Percentiles rank a stretch among this genome's conserved stretches.
phyloP scores from a whole-genome alignment of 2,329 filamentous ascomycete species.

The Thielaviopsis populi region DNA sequence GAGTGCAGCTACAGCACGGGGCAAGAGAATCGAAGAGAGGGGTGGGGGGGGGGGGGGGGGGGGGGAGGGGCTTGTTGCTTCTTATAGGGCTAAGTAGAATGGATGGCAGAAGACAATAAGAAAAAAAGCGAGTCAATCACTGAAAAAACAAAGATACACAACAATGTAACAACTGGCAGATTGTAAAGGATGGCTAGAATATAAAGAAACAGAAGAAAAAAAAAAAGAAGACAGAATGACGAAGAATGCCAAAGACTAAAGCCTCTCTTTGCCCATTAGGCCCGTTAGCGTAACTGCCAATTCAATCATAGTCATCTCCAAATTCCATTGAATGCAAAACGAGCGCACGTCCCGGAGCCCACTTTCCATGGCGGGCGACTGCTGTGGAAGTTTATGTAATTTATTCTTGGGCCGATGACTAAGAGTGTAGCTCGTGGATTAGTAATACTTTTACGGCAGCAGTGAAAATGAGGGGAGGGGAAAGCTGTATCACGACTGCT shows the following conservation, averaged over 20 bases:
- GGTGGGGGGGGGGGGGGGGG: not conserved
- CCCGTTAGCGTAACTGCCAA: slow-evolving; percentile 1
- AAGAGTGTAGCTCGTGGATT: not conserved
- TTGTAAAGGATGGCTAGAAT: not conserved
- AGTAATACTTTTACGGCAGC: too few relatives aligned
- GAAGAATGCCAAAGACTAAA: not conserved
- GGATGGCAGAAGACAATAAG: not conserved
- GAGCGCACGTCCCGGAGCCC: not conserved
- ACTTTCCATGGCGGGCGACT: not conserved
- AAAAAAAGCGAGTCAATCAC: not conserved
- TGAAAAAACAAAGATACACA: not conserved
- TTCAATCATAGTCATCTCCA: not conserved
- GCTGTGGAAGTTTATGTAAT: too few relatives aligned
- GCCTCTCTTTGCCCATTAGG: not conserved
- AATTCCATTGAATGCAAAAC: not conserved
- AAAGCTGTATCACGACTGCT: too few relatives aligned
- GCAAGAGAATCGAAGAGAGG: not conserved
- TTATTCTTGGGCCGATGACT: not conserved
- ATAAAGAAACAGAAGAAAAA: not conserved
- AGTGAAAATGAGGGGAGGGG: too few relatives aligned
- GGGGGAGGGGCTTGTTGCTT: not conserved
- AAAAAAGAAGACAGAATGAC: not conserved
- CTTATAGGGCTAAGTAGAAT: not conserved
- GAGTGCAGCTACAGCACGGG: not conserved
- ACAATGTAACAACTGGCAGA: not conserved